Evolutionary conservation across 331 rosid genomes (phyloP).

Genomic region (Quercus lobata): DNA sequence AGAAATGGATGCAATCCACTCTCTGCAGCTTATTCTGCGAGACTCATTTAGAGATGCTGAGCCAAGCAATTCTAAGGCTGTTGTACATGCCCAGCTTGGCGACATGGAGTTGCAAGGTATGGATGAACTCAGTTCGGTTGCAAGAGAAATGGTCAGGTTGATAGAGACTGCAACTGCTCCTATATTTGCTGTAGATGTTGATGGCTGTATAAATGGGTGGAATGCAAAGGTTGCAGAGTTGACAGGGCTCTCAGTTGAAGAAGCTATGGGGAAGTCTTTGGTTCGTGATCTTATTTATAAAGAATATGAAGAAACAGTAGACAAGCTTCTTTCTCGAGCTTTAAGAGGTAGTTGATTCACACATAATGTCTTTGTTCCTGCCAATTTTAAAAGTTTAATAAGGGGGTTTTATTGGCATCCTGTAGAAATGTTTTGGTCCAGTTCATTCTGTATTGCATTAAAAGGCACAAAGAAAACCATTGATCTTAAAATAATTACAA

Average conservation of each 20-base stretch:
- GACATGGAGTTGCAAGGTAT: conserved; percentile 70
- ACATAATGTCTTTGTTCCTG: conserved; percentile 8
- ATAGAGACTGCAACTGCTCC: conserved; percentile 99
- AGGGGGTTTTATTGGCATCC: conserved; percentile 2
- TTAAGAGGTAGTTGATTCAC: conserved; percentile 61
- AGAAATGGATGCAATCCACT: conserved; percentile 99
- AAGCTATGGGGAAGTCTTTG: conserved; percentile 94
- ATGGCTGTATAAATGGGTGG: conserved; percentile 95
- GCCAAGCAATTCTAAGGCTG: conserved; percentile 64
- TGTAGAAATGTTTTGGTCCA: not conserved
- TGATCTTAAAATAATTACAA: not conserved
- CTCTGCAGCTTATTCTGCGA: conserved; percentile 91
- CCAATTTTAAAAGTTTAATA: conserved; percentile 7
- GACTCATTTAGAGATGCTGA: conserved; percentile 74
- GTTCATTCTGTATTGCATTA: not conserved
- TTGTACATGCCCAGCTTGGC: conserved; percentile 44
- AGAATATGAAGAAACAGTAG: conserved; percentile 70
- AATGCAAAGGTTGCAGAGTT: conserved; percentile 89
- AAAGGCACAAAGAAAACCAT: not conserved
- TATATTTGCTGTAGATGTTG: conserved; percentile 82
- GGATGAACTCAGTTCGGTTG: conserved; percentile 94
- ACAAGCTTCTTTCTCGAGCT: conserved; percentile 68
- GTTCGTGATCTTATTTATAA: conserved; percentile 71
- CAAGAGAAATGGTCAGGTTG: conserved; percentile 97
- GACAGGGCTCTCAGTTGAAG: conserved; percentile 86